phyloP scores from a whole-genome alignment of 2,329 filamentous ascomycete genomes.

The Nigrograna mackinnonii region DNA sequence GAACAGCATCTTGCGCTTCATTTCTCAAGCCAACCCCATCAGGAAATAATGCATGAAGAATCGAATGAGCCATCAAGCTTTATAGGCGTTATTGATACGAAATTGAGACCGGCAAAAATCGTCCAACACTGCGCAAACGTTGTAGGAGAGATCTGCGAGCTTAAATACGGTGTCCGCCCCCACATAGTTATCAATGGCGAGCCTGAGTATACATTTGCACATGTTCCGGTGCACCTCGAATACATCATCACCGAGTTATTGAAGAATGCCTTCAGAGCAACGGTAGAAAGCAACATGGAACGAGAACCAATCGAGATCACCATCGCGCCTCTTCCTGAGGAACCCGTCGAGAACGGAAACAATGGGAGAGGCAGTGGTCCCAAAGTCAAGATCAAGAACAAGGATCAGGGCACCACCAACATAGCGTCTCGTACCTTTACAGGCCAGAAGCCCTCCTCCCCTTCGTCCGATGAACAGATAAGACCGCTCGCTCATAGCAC shows the following conservation, averaged over 20 bases:
- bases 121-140: constrained; percentile 85
- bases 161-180: constrained; percentile 90
- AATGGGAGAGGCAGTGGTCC: constrained; percentile 2
- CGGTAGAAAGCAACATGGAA: constrained; percentile 80
- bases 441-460: constrained; percentile 18
- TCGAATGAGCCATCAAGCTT: constrained; percentile 60
- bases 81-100: constrained; percentile 94
- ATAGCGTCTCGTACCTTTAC: constrained; percentile 33
- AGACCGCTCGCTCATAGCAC: constrained; percentile 54
- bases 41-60: constrained; percentile 52
- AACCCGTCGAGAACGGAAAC: constrained; percentile 25
- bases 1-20: constrained; percentile 97
- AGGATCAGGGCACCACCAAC: constrained; percentile 35
- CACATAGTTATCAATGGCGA: constrained; percentile 81
- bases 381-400: constrained; percentile 19
- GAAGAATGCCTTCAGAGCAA: constrained; percentile 95
- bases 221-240: constrained; percentile 93
- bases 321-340: constrained; percentile 72
- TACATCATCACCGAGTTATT: constrained; percentile 96
- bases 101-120: constrained; percentile 77
- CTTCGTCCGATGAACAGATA: constrained; percentile 41
- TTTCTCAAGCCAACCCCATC: constrained; percentile 72
- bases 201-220: constrained; percentile 85
- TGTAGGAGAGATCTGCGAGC: constrained; percentile 93
- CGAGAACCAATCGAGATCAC: constrained; percentile 87